Evolutionary conservation across 805 yeast genomes (phyloP).

Genomic region (Suhomyces emberorum): DNA sequence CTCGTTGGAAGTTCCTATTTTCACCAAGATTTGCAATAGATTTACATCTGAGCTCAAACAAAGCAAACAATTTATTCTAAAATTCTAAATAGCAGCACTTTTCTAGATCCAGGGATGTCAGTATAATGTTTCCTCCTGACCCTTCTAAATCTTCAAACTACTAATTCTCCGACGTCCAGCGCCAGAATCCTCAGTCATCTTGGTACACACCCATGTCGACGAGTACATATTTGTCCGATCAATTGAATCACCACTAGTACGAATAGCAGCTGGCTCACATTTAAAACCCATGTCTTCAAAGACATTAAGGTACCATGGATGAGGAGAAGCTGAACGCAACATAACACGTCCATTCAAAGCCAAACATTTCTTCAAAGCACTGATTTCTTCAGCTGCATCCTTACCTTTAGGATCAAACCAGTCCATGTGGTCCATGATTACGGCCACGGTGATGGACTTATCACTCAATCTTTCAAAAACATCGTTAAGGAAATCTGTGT

Average conservation of each 20-base stretch:
- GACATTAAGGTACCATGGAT: conserved; percentile 74
- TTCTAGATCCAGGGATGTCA: no score
- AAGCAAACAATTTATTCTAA: no score
- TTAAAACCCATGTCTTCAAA: conserved; percentile 67
- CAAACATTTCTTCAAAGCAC: conserved; percentile 60
- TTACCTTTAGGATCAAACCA: conserved; percentile 71
- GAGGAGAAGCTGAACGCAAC: conserved; percentile 68
- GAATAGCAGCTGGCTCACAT: conserved; percentile 67
- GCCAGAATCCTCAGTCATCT: conserved; percentile 21
- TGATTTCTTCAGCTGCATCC: conserved; percentile 65
- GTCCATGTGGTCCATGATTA: conserved; percentile 91
- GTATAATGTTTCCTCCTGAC: no score
- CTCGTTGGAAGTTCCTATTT: no score
- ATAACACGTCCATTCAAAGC: conserved; percentile 69
- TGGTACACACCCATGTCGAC: conserved; percentile 81
- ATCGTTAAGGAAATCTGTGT: conserved; percentile 75
- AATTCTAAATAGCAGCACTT: no score
- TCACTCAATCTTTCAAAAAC: conserved; percentile 64
- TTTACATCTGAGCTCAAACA: no score
- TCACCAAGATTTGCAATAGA: no score
- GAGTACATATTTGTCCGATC: conserved; percentile 88
- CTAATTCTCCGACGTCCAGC: conserved; percentile 45
- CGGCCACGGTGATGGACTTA: conserved; percentile 67
- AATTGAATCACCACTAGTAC: conserved; percentile 61
- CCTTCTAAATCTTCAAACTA: conserved; percentile 33